Percentiles rank a stretch among this genome's conserved stretches.
phyloP scores from a whole-genome alignment of 2,329 filamentous ascomycete genomes.

The Colletotrichum cuscutae region DNA sequence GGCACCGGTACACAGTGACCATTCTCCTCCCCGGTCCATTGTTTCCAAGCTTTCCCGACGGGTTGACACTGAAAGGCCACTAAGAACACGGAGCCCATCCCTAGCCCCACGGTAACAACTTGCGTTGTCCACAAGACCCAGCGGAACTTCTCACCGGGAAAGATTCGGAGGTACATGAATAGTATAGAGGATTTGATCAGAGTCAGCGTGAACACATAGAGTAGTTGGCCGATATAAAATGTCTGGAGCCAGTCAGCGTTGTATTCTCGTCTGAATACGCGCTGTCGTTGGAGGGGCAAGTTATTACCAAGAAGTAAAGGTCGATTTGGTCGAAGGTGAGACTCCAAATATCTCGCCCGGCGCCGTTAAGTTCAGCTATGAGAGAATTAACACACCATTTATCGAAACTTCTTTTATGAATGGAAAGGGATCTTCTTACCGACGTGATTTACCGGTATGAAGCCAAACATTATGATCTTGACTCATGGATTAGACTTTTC shows the following conservation, averaged over 20 bases:
- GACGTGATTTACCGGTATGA: not conserved
- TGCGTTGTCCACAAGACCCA: not conserved
- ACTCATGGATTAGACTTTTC: not conserved
- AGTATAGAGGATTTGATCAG: not conserved
- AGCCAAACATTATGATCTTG: not conserved
- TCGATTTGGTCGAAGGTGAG: not conserved
- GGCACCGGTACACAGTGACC: not conserved
- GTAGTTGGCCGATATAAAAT: not conserved
- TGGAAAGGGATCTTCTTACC: not conserved
- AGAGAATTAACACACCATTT: rapidly evolving
- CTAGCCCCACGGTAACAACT: not conserved
- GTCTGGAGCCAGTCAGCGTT: not conserved
- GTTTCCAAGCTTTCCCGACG: not conserved
- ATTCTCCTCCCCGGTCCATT: not conserved
- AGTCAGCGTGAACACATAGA: not conserved
- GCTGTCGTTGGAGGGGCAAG: not conserved
- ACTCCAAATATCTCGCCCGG: not conserved
- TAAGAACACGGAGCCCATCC: not conserved
- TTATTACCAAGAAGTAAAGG: not conserved
- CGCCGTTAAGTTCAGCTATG: not conserved
- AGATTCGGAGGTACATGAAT: not conserved
- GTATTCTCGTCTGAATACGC: not conserved
- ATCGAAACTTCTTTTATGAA: not conserved
- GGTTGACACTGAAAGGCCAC: slow-evolving; percentile 1
- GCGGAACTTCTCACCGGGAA: not conserved